Base-by-base conservation (phyloP, 2,329 filamentous ascomycete genomes). In the Setomelanomma holmii region DNA sequence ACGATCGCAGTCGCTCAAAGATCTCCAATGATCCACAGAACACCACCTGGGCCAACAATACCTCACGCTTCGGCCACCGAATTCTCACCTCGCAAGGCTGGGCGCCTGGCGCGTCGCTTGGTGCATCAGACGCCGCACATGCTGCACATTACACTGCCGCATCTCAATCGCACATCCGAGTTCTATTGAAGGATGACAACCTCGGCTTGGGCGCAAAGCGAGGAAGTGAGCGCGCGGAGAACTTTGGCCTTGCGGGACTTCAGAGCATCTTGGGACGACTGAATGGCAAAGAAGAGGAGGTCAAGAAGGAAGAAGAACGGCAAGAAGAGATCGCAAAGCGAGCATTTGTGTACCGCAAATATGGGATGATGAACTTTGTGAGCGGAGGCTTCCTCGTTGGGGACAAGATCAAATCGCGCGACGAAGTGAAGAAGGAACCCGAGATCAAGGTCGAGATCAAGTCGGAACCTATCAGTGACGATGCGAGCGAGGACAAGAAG, bases 11-110 rank as follows among this genome's bases (percentile, higher is more conserved):
- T 66, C 80, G 78, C 64, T 82, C 82, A 41, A 96, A 93, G 78
- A 87, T 98, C 70, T 89, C 89, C 61, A 84, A 89, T 72, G 95
- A 99, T 76, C 95, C 95, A 6, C 97, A 98, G 78, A 99, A 98
- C 76, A 96, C 91, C 41, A 86, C 85, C 82, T 99, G 95, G 95
- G 87, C 89, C 50, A 87, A 88, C 67, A 89, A 93, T 72, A 90
- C 89, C 60, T 84, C 84, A 50, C 88, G 86, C 47, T 98, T 95
- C 74, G 95, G 95, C 63, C 93, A 96, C 74, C 90, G 87, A 70
- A 93, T 98, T 63, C 86, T 99, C 69, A 86, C 88, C 43, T 82
- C 89, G 14, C 92, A 97, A 68, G 95, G 95, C 60, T 99, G 95
- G 95, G 84, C 88, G 55, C 91, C 93, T 0, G 95, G 95, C 30